These are phyloP conservation scores for Filobasidium floriforme DNA, from an alignment of 768 basidiomycete species.

Conservation along the genomic window DNA sequence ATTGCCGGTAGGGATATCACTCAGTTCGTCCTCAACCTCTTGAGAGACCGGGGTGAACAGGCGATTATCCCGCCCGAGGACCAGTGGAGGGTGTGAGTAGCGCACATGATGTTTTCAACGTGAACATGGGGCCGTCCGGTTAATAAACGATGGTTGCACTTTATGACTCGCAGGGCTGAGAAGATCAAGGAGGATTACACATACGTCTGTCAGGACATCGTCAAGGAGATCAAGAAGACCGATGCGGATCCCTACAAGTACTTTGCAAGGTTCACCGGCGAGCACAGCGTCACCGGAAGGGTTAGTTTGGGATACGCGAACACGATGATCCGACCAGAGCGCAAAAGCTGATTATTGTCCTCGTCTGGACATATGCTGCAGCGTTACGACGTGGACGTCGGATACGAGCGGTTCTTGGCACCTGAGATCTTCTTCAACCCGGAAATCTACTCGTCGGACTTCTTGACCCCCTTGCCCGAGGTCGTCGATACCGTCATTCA, in stretches of 20 bases:
- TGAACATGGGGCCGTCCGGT: too few species aligned
- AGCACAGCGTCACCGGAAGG: slow-evolving; percentile 83
- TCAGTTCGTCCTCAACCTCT: slow-evolving; percentile 87
- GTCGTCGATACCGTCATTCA: slow-evolving; percentile 96
- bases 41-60: slow-evolving; percentile 92
- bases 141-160: too few species aligned
- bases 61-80: slow-evolving; percentile 87
- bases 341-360: background rate
- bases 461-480: slow-evolving; percentile 88
- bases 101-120: too few species aligned
- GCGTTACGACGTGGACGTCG: slow-evolving; percentile 92
- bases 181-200: slow-evolving; percentile 97
- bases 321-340: background rate
- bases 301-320: slow-evolving; percentile 49
- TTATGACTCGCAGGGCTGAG: slow-evolving; percentile 57
- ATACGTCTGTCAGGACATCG: slow-evolving; percentile 98
- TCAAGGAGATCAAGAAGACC: slow-evolving; percentile 97
- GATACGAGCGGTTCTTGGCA: slow-evolving; percentile 97
- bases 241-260: slow-evolving; percentile 91
- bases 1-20: slow-evolving; percentile 97
- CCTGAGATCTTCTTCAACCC: slow-evolving; percentile 99
- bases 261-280: slow-evolving; percentile 87
- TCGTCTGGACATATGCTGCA: slow-evolving; percentile 38
- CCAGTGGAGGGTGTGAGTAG: slow-evolving; percentile 61
- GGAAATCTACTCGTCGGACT: slow-evolving; percentile 95